Evolutionary conservation across 1,139 yeast species (phyloP).

Genomic region (Protomyces inundatus): DNA sequence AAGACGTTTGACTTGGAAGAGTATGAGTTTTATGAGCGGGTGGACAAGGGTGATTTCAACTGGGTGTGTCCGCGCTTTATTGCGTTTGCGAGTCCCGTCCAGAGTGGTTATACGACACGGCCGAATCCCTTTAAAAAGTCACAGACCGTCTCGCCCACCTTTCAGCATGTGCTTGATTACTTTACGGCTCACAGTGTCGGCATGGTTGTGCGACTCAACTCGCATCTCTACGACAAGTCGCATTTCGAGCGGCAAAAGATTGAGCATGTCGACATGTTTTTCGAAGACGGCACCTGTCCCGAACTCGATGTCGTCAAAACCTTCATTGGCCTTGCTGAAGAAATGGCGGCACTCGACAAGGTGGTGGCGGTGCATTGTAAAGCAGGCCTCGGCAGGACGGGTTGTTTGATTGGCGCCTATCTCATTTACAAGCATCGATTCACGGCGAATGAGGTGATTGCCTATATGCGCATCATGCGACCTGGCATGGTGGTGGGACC

Average conservation of each 20-base stretch:
- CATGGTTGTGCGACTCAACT: slow-evolving; percentile 83
- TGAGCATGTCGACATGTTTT: slow-evolving; percentile 87
- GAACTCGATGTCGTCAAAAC: slow-evolving; percentile 86
- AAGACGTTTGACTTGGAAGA: slow-evolving; percentile 87
- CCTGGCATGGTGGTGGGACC: slow-evolving; percentile 99
- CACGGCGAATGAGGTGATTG: slow-evolving; percentile 94
- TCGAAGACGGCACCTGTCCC: slow-evolving; percentile 98
- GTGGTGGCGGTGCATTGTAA: slow-evolving; percentile 91
- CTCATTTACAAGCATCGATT: slow-evolving; percentile 92
- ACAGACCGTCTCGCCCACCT: slow-evolving; percentile 53
- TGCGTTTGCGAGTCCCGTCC: slow-evolving; percentile 97
- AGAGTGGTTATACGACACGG: slow-evolving; percentile 43
- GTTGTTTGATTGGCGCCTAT: slow-evolving; percentile 95
- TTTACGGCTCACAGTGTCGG: slow-evolving; percentile 70
- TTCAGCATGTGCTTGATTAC: slow-evolving; percentile 70
- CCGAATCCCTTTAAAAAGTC: slow-evolving; percentile 23
- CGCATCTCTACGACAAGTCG: slow-evolving; percentile 76
- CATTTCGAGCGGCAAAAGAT: slow-evolving; percentile 81
- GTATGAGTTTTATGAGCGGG: slow-evolving; percentile 86
- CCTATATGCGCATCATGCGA: slow-evolving; percentile 89
- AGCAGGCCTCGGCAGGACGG: slow-evolving; percentile 96
- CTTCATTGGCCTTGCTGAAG: slow-evolving; percentile 91
- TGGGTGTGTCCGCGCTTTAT: slow-evolving; percentile 86
- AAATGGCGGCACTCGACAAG: slow-evolving; percentile 42
- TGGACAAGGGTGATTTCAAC: slow-evolving; percentile 95